Percentiles rank a stretch among this genome's conserved stretches.
phyloP scores from a whole-genome alignment of 768 basidiomycete species.

The Trametopsis cervina region DNA sequence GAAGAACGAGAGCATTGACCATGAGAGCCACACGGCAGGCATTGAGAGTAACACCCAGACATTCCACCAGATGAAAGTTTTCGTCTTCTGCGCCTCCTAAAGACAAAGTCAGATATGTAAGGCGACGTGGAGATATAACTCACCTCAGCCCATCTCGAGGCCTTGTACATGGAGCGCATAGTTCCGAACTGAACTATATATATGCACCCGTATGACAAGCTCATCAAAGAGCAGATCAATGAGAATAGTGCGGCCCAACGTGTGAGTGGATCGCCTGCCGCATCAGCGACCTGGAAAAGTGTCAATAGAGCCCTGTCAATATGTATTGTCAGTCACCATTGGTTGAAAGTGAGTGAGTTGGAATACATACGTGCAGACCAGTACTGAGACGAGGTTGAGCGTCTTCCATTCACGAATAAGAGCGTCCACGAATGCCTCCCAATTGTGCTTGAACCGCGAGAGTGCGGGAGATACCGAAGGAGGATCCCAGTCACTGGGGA shows the following conservation, averaged over 20 bases:
- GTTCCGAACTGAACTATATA: constrained; percentile 67
- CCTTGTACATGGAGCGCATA: constrained; percentile 68
- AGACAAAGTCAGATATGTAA: background rate
- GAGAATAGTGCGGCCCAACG: constrained; percentile 60
- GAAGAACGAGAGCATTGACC: constrained; percentile 67
- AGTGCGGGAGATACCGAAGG: constrained; percentile 56
- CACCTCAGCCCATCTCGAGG: constrained; percentile 69
- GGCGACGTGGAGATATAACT: background rate
- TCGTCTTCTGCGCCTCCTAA: constrained; percentile 52
- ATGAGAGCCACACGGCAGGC: constrained; percentile 67
- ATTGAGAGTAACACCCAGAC: constrained; percentile 63
- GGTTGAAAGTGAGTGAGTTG: background rate
- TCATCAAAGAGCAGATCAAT: constrained; percentile 60
- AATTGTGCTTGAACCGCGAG: constrained; percentile 53
- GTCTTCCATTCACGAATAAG: constrained; percentile 75
- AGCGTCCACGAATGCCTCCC: constrained; percentile 69
- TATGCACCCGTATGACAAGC: constrained; percentile 64
- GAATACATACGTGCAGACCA: constrained; percentile 41
- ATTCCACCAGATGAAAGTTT: constrained; percentile 50
- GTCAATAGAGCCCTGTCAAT: constrained; percentile 55
- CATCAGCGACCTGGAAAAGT: constrained; percentile 50
- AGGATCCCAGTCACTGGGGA: constrained; percentile 31
- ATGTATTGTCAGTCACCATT: constrained; percentile 1
- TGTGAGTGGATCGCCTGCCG: constrained; percentile 52
- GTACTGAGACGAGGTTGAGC: constrained; percentile 63